phyloP scores from a whole-genome alignment of 2,329 filamentous ascomycete species.

The Cladosporium austrohemisphaericum region DNA sequence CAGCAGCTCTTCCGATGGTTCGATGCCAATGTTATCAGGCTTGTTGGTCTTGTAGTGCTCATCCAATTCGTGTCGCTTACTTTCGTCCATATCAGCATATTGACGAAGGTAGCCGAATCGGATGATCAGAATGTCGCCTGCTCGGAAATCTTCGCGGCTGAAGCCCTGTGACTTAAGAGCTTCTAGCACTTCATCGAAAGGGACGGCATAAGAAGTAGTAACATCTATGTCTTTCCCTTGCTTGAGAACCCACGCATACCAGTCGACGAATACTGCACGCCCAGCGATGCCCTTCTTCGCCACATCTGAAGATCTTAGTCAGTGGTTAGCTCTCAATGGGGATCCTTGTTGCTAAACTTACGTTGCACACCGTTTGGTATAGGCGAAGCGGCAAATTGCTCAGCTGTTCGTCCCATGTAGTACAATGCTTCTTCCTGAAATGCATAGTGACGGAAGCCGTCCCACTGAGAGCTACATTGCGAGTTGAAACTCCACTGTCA shows the following conservation, averaged over 20 bases:
- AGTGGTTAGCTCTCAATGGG: too few species aligned
- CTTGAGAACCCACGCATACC: not conserved
- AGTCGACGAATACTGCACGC: not conserved
- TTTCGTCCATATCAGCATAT: conserved; percentile 5
- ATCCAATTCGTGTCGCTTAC: not conserved
- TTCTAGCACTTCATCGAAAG: not conserved
- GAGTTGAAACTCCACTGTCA: conserved; percentile 25
- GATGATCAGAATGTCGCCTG: conserved; percentile 19
- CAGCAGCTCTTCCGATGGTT: not conserved
- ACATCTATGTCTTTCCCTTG: not conserved
- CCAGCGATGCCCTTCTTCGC: not conserved
- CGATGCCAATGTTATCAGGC: conserved; percentile 1
- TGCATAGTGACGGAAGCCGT: conserved; percentile 51
- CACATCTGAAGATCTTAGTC: not conserved
- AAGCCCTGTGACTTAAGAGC: not conserved
- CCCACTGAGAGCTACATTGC: conserved; percentile 38
- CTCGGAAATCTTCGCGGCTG: not conserved
- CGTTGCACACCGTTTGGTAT: not conserved
- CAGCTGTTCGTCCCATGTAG: conserved; percentile 9
- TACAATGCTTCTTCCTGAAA: conserved; percentile 45
- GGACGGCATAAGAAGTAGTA: not conserved
- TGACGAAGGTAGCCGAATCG: conserved; percentile 18
- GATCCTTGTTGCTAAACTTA: not conserved
- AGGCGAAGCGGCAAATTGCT: not conserved
- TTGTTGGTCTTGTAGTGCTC: conserved; percentile 6